Evolutionary conservation across 495 filamentous ascomycete species (phyloP).

Genomic region (Pyrenula massariospora): DNA sequence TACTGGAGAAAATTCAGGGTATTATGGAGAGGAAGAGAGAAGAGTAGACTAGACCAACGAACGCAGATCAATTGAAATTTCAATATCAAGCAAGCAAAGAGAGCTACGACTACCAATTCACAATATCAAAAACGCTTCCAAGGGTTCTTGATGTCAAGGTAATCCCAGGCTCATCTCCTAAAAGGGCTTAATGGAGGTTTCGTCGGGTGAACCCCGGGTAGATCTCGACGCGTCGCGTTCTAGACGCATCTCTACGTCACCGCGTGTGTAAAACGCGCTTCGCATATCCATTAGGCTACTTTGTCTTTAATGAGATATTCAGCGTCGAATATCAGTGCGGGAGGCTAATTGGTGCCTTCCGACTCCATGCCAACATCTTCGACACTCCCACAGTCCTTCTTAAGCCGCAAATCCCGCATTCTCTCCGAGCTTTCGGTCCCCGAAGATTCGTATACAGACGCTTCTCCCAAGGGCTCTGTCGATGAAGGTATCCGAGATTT

Average conservation of each 20-base stretch:
- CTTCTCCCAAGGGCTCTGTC: conserved; percentile 76
- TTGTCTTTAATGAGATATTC: too few species aligned
- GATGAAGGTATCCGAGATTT: conserved; percentile 66
- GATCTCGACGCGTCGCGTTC: neutral
- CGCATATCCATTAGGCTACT: too few species aligned
- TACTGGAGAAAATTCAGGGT: too few species aligned
- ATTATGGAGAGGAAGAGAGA: too few species aligned
- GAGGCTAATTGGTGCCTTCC: too few species aligned
- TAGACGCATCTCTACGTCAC: neutral
- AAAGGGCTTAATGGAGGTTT: neutral
- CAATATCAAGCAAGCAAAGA: too few species aligned
- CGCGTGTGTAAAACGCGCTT: too few species aligned
- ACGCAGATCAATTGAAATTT: too few species aligned
- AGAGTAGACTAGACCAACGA: too few species aligned
- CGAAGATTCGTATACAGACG: conserved; percentile 56
- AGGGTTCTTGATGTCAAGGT: neutral
- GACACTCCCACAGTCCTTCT: conserved; percentile 23
- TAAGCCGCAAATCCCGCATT: conserved; percentile 51
- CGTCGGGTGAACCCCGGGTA: neutral
- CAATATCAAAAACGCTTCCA: too few species aligned
- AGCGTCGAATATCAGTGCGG: too few species aligned
- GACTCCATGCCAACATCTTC: neutral
- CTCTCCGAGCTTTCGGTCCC: conserved; percentile 50
- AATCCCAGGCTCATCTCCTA: neutral
- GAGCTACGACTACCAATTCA: too few species aligned